phyloP scores from a whole-genome alignment of 2,329 filamentous ascomycete species.

The Fusarium robinianum region DNA sequence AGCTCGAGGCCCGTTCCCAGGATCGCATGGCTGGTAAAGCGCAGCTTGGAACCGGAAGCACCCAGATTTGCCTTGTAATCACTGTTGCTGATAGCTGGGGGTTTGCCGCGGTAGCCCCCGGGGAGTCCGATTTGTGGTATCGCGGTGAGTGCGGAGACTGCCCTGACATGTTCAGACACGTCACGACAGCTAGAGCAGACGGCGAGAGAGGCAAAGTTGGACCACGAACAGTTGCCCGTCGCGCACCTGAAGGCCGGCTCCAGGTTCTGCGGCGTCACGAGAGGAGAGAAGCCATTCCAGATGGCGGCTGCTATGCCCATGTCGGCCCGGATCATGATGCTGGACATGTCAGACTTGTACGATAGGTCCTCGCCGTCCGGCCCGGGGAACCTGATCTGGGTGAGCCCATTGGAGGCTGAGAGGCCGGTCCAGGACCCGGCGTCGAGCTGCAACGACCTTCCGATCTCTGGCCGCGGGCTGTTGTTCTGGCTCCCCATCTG shows the following conservation, averaged over 20 bases:
- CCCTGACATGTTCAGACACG: neutral
- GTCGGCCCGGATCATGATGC: neutral
- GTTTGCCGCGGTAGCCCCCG: neutral
- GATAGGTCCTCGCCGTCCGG: neutral
- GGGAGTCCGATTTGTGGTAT: neutral
- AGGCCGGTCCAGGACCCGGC: neutral
- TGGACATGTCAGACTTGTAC: neutral
- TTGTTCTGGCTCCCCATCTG: neutral
- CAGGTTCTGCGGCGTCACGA: neutral
- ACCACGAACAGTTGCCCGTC: conserved; percentile 18
- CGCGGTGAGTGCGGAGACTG: neutral
- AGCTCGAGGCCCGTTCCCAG: neutral
- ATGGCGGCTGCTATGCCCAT: conserved; percentile 13
- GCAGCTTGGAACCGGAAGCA: neutral
- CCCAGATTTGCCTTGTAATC: neutral
- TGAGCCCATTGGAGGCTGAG: too few species aligned
- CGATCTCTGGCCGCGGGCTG: neutral
- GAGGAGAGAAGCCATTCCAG: conserved; percentile 10
- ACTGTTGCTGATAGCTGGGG: conserved; percentile 7
- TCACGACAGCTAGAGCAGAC: conserved; percentile 8
- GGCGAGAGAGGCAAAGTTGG: conserved; percentile 3
- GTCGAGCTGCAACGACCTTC: neutral
- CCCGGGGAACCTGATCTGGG: neutral
- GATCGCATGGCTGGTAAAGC: conserved; percentile 1
- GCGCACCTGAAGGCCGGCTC: conserved; percentile 10